Conservation (phyloP, 164 flowering plant genomes). For the Magnolia sinica region DNA sequence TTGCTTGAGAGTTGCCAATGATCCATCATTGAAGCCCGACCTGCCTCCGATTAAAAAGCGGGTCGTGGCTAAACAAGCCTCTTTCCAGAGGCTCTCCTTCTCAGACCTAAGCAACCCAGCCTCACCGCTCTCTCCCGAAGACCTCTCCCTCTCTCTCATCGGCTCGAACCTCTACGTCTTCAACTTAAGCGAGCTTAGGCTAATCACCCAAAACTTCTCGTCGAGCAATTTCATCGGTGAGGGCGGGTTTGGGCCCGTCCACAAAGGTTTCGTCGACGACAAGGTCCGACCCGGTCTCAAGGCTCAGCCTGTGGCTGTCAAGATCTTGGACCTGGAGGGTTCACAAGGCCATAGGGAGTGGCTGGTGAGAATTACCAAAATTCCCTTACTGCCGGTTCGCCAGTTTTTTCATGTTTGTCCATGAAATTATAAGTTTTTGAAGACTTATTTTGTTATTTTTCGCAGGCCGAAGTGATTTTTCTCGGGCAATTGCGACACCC, state of each 20-base stretch:
- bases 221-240: slow-evolving; percentile 56
- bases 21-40: slow-evolving; percentile 2
- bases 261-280: slow-evolving; percentile 73
- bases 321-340: slow-evolving; percentile 70
- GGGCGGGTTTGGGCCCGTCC: slow-evolving; percentile 83
- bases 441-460: slow-evolving; percentile 6
- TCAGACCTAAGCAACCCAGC: slow-evolving; percentile 53
- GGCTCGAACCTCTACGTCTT: slow-evolving; percentile 58
- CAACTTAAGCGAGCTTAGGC: slow-evolving; percentile 48
- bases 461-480: slow-evolving; percentile 74
- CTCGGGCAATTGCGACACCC: slow-evolving; percentile 84
- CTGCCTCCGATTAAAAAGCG: slow-evolving; percentile 13
- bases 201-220: slow-evolving; percentile 51
- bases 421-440: neutral
- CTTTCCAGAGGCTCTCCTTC: slow-evolving; percentile 43
- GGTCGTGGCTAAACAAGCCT: neutral
- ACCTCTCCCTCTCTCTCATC: slow-evolving; percentile 51
- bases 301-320: slow-evolving; percentile 75
- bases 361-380: slow-evolving; percentile 55
- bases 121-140: slow-evolving; percentile 34
- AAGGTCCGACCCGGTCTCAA: slow-evolving; percentile 51
- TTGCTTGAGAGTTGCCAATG: slow-evolving; percentile 25
- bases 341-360: slow-evolving; percentile 86
- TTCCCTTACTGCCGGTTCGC: too few species aligned
- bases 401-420: too few species aligned